Evolutionary conservation across 331 rosid species (phyloP), one percentile per base, ranked within the genome.

Genomic region (Cydonia oblonga): DNA sequence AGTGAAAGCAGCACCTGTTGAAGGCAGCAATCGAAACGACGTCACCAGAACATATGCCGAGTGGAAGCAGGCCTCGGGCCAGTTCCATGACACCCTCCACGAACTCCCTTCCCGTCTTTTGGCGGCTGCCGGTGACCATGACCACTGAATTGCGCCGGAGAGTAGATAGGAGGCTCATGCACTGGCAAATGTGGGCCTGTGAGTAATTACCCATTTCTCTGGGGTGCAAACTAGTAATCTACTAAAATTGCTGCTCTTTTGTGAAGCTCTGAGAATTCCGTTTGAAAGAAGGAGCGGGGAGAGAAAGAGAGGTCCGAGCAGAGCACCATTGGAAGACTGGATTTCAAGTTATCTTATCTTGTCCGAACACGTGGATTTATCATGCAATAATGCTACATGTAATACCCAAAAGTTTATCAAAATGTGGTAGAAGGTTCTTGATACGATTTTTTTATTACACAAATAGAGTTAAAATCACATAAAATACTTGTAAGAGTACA

Each of bases 1-100:
- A 32, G 9, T 4, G 46, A 62, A 62, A 14, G n/a, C 46, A 11
- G 5, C n/a, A 89, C 96, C 96, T 87, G 82, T 93, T 91, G 73
- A 78, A 86, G 69, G 98, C 96, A 74, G 90, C 89, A 76, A 93
- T 88, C 68, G 89, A 89, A 10, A 93, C 84, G 25, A 91, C 81
- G 16, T 93, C 87, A 13, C 92, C 96, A 2, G 90, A 74, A 22
- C 70, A 26, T 75, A 93, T 66, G 18, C 96, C 92, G 5, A 89
- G 80, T 9, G 78, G 74, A 61, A 80, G 77, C 2, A 93, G 85
- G 12, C 96, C 96, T 11, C 58, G 73, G 7, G 96, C 91, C 52
- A 91, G 80, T 1, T 80, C 71, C 75, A 77, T 8, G 8, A 89
- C 98, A 18, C 81, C 80, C 24, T 79, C 82, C 49, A 74, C 91